Evolutionary conservation across 2,329 filamentous ascomycete species (phyloP), one percentile per base, ranked within the genome.

Genomic region (Penicillium sp.): DNA sequence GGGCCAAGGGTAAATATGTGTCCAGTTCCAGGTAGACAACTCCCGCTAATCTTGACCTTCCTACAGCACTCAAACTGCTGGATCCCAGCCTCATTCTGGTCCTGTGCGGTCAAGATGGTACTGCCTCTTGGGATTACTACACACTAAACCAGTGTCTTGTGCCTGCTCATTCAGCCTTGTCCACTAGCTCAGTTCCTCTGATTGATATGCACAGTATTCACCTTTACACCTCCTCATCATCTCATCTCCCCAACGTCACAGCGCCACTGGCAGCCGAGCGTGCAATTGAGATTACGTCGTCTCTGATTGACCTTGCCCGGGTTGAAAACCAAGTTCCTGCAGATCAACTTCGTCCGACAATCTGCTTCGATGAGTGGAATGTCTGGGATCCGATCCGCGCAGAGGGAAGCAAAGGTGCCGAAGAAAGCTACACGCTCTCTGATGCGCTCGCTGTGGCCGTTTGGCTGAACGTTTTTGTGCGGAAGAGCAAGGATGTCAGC

Each of bases 321-420:
- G 85, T 90, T 65, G 85, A 90, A 69, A 87, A 88, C 70, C 63
- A 66, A 7, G 68, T 75, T 0, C 80, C 86, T 0, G 74, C 79
- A 0, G 75, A 77, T 0, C 81, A 86, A n/a, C 81, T 82, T 4
- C 76, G 81, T 3, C 86, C 84, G 43, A 87, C 81, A 47, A 90
- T 92, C 68, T 91, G 88, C 77, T 91, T 91, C 67, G 89, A 92
- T 68, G 88, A 91, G 72, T 91, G 89, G 89, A 92, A 91, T 69
- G 88, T 91, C 8, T 92, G 88, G 88, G 87, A 90, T 63, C 86
- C 87, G 0, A 77, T 80, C 49, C 82, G 88, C 8, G 88, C 88
- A 0, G 86, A 86, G 0, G 89, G 89, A 14, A 84, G 88, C 63
- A 70, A 81, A 56, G 89, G 89, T 14, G 89, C 86, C 6, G 88